Conservation (phyloP, 2,329 filamentous ascomycete genomes). For the Fusarium pininemorale region DNA sequence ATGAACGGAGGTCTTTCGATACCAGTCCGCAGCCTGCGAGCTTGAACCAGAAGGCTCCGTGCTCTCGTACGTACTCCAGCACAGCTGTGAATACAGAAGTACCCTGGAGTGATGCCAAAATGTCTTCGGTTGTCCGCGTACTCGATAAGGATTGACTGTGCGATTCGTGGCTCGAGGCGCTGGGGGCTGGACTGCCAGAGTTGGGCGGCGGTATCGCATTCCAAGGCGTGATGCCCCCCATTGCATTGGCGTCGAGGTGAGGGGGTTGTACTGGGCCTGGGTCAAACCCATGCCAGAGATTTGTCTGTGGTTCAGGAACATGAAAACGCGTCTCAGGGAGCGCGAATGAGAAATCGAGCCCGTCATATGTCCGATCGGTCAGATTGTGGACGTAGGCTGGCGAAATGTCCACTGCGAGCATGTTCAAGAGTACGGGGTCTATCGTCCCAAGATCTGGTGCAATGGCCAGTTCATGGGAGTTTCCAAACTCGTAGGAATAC, state of each 20-base stretch:
- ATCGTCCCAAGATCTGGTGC: accelerated
- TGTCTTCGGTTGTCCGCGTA: accelerated
- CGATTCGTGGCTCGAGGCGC: accelerated
- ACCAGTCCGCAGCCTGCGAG: neutral
- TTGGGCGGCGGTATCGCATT: neutral
- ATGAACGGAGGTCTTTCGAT: neutral
- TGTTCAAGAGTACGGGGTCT: neutral
- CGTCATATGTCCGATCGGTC: neutral
- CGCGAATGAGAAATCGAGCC: accelerated
- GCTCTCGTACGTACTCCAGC: neutral
- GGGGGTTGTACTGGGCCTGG: neutral
- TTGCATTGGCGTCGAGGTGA: neutral
- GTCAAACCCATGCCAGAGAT: neutral
- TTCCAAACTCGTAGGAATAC: accelerated
- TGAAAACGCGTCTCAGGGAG: accelerated
- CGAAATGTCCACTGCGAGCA: neutral
- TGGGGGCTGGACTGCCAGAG: neutral
- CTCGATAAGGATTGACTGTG: accelerated
- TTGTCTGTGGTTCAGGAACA: accelerated
- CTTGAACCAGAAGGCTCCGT: neutral
- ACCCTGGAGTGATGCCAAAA: accelerated
- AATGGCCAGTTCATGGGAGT: neutral
- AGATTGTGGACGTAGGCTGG: neutral
- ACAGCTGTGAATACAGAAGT: neutral
- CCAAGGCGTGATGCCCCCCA: neutral